Base-by-base conservation (phyloP, 441 rosid species). In the Breynia disticha region DNA sequence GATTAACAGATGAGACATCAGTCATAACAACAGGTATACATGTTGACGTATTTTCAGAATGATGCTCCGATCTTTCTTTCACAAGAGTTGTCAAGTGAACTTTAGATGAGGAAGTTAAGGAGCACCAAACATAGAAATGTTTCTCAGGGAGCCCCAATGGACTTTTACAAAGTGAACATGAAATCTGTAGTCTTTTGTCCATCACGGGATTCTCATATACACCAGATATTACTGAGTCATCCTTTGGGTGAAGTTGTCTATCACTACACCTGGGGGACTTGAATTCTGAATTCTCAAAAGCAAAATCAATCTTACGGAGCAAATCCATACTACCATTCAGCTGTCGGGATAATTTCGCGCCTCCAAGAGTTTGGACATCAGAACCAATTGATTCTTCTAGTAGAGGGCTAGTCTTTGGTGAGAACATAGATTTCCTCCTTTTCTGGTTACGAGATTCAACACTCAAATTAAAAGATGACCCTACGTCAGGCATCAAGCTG, bases 361-460 rank as follows among this genome's bases (percentile, higher is more conserved):
- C 63, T 22, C 69, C 68, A 38, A 64, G 64, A 50, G 62, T 61
- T 60, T 64, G 42, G 19, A 62, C 59, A 58, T 61, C 54, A 44
- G 74, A 62, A 47, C 53, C 67, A 63, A 67, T 66, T 60, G 55
- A 49, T 58, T 52, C 49, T 66, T 66, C 80, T 46, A 65, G 76
- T 20, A 46, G 57, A 56, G 79, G 76, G 64, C 68, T 66, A 54
- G 68, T 62, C 54, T 67, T 59, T 43, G 78, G 72, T 19, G 70
- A 75, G 72, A 52, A 57, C n/a, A 64, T 53, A 55, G 59, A 62
- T 72, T 69, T 79, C 76, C 83, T 82, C 71, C 81, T 75, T 68
- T 86, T 89, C 57, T 67, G 73, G 59, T 72, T 66, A 64, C 69
- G 87, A 60, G 95, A 93, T 72, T 78, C 86, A 63, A 74, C 88